phyloP scores from a whole-genome alignment of 805 yeast species.

The Saturnispora gosingensis region DNA sequence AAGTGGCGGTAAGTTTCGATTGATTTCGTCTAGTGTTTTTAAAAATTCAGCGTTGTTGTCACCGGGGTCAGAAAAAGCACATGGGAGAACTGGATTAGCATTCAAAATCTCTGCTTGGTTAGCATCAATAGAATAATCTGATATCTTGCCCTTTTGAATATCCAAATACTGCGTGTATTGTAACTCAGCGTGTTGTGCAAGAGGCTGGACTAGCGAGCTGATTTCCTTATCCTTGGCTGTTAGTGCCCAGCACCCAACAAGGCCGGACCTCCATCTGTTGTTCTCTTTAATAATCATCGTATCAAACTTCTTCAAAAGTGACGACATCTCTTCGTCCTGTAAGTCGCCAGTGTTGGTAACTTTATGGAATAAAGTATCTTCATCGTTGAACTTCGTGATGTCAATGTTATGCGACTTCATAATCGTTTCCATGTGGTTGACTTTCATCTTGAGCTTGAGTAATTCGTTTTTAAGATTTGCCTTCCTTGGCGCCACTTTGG shows the following conservation, averaged over 20 bases:
- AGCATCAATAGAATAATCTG: constrained; percentile 5
- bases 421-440: constrained; percentile 31
- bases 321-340: constrained; percentile 29
- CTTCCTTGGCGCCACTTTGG: constrained; percentile 17
- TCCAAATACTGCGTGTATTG: constrained; percentile 19
- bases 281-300: constrained; percentile 35
- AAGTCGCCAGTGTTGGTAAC: neutral
- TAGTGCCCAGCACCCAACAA: constrained; percentile 33
- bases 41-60: neutral
- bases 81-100: neutral
- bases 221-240: constrained; percentile 31
- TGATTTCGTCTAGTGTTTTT: constrained; percentile 21
- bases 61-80: neutral
- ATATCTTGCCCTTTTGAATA: constrained; percentile 14
- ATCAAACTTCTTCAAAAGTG: constrained; percentile 33
- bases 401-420: constrained; percentile 25
- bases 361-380: constrained; percentile 4
- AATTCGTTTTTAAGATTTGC: constrained; percentile 33
- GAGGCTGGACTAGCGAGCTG: constrained; percentile 24
- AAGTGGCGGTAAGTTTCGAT: constrained; percentile 32
- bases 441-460: constrained; percentile 30
- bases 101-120: constrained; percentile 38
- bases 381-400: constrained; percentile 14
- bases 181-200: constrained; percentile 20
- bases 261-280: constrained; percentile 34